Evolutionary conservation across 2,329 filamentous ascomycete genomes (phyloP).

Genomic region (Neofusicoccum laricinum): DNA sequence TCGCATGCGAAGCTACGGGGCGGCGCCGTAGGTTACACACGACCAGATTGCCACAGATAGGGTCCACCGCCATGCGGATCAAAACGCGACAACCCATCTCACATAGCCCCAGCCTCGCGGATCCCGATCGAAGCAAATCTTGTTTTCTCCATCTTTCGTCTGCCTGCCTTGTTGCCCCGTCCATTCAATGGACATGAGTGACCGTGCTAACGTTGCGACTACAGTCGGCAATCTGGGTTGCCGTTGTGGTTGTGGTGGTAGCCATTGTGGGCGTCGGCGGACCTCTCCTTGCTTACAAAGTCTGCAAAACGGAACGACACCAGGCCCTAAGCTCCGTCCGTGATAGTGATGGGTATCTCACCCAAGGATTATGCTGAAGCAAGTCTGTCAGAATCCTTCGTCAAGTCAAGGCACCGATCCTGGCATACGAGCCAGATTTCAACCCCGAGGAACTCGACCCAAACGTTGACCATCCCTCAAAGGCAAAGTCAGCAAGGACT

Average conservation of each 20-base stretch:
- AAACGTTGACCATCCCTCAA: not conserved
- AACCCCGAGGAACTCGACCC: not conserved
- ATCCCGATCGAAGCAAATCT: not conserved
- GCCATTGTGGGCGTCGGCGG: not conserved
- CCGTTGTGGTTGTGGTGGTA: not conserved
- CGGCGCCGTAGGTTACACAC: not conserved
- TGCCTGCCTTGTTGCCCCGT: no score
- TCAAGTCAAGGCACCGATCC: not conserved
- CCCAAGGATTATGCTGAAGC: not conserved
- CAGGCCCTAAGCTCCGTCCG: not conserved
- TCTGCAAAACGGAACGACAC: not conserved
- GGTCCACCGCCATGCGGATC: not conserved
- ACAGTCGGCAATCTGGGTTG: not conserved
- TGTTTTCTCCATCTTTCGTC: not conserved
- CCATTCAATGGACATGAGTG: not conserved
- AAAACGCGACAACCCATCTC: not conserved
- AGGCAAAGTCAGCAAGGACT: not conserved
- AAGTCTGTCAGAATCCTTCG: not conserved
- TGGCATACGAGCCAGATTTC: not conserved
- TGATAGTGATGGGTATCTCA: not conserved
- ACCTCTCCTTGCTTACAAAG: not conserved
- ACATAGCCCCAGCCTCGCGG: not conserved
- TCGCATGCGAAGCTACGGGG: not conserved
- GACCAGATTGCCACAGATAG: not conserved
- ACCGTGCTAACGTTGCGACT: not conserved